Conservation (phyloP, 108 stramenopile species). For the Skeletonema marinoi region DNA sequence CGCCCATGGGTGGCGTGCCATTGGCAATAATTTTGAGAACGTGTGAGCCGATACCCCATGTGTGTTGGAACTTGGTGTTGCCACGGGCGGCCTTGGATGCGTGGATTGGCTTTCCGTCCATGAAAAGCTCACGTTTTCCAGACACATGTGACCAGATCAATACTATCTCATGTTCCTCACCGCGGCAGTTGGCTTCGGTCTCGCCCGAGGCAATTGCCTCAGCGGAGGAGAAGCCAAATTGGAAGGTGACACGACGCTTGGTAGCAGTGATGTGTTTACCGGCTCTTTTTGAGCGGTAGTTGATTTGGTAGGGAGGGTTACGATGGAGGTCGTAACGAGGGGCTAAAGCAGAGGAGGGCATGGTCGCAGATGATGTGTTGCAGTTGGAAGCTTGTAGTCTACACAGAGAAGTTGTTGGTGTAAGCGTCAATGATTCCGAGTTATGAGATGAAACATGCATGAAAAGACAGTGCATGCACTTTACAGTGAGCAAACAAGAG, state of each 20-base stretch:
- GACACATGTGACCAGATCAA: constrained; percentile 48
- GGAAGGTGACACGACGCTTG: constrained; percentile 50
- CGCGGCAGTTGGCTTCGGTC: constrained; percentile 47
- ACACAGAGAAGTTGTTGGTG: not conserved
- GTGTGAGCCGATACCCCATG: constrained; percentile 64
- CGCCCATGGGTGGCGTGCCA: constrained; percentile 50
- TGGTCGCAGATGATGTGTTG: not conserved
- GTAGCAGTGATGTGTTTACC: constrained; percentile 41
- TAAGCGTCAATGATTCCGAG: not conserved
- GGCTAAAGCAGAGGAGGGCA: not conserved
- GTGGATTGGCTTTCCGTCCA: constrained; percentile 65
- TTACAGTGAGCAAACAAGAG: no score
- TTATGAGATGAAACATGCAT: no score
- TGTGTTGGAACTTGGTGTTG: constrained; percentile 62
- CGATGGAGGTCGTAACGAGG: constrained; percentile 38
- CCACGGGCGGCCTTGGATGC: constrained; percentile 49
- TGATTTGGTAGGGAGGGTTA: constrained; percentile 54
- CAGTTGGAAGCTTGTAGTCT: not conserved
- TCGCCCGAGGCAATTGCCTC: constrained; percentile 33
- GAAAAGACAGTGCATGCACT: no score
- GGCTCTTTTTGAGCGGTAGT: constrained; percentile 44
- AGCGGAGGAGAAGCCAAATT: constrained; percentile 42
- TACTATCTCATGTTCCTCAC: constrained; percentile 56
- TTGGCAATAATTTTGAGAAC: constrained; percentile 67
- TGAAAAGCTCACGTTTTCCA: constrained; percentile 47